phyloP scores from a whole-genome alignment of 441 rosid species.

The Euphorbia corollata region DNA sequence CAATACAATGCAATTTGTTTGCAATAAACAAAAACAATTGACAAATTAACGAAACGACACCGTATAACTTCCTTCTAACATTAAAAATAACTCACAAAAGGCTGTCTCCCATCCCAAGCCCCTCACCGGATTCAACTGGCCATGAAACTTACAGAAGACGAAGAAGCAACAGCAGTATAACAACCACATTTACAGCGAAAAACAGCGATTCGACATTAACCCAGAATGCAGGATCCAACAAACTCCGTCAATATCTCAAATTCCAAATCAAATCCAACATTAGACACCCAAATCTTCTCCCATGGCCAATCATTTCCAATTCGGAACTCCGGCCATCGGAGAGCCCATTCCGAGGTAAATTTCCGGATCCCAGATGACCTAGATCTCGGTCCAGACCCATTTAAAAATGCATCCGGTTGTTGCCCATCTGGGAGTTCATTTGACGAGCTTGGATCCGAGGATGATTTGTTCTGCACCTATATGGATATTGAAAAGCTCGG shows the following conservation, averaged over 20 bases:
- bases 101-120: not conserved
- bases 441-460: constrained; percentile 73
- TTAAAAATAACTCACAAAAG: not conserved
- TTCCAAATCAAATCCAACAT: constrained; percentile 11
- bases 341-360: constrained; percentile 75
- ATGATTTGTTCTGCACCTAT: constrained; percentile 72
- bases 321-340: constrained; percentile 51
- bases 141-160: constrained; percentile 11
- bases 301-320: constrained; percentile 18
- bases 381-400: constrained; percentile 59
- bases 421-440: constrained; percentile 25
- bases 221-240: constrained; percentile 36
- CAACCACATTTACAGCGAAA: not conserved
- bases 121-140: not conserved
- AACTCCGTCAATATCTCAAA: constrained; percentile 7
- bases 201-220: not conserved
- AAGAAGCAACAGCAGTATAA: not conserved
- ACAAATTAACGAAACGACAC: not conserved
- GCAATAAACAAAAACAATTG: too few relatives aligned
- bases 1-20: too few relatives aligned
- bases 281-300: constrained; percentile 20
- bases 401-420: constrained; percentile 27
- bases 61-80: not conserved
- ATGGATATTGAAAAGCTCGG: constrained; percentile 80
- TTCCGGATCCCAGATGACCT: constrained; percentile 70